phyloP scores from a whole-genome alignment of 2,329 filamentous ascomycete genomes.

The Epichloe gansuensis region DNA sequence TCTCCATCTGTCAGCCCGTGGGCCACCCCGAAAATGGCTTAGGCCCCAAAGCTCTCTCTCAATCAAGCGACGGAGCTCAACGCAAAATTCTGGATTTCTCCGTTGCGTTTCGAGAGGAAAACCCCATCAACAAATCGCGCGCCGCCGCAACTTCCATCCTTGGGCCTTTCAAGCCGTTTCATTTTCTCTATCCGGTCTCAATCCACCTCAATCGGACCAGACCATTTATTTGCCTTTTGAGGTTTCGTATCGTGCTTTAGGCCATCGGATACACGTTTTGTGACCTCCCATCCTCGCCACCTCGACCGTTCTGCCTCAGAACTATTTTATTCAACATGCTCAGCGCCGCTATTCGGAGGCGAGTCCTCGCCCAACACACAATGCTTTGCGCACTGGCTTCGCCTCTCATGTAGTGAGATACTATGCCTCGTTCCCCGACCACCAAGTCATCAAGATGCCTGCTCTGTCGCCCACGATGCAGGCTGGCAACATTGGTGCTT shows the following conservation, averaged over 20 bases:
- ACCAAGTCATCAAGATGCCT: slow-evolving; percentile 95
- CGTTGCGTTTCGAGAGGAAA: slow-evolving; percentile 17
- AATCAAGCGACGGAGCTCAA: slow-evolving; percentile 27
- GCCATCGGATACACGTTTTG: not conserved
- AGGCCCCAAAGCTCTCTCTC: slow-evolving; percentile 17
- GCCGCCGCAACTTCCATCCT: slow-evolving; percentile 6
- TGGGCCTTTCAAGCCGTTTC: slow-evolving; percentile 4
- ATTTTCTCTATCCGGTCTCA: slow-evolving; percentile 9
- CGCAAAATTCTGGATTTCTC: slow-evolving; percentile 29
- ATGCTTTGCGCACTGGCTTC: slow-evolving; percentile 38
- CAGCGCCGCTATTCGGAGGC: slow-evolving; percentile 51
- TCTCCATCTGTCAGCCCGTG: not conserved
- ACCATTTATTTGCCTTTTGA: not conserved
- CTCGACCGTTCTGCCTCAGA: slow-evolving; percentile 12
- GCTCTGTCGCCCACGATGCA: slow-evolving; percentile 97
- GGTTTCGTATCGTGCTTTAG: not conserved
- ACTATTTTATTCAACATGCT: slow-evolving; percentile 37
- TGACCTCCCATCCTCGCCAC: slow-evolving; percentile 11
- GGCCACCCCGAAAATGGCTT: slow-evolving; percentile 18
- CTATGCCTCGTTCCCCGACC: slow-evolving; percentile 80
- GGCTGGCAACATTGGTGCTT: slow-evolving; percentile 85
- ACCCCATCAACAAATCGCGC: slow-evolving; percentile 22
- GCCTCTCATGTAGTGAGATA: slow-evolving; percentile 46
- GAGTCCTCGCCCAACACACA: slow-evolving; percentile 40
- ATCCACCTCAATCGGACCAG: slow-evolving; percentile 5